A percentile compares a stretch with the other conserved stretches of the same genome.
Evolutionary conservation across 345 rosid species (phyloP).

Genomic region (Eucalyptus guilfoylei): DNA sequence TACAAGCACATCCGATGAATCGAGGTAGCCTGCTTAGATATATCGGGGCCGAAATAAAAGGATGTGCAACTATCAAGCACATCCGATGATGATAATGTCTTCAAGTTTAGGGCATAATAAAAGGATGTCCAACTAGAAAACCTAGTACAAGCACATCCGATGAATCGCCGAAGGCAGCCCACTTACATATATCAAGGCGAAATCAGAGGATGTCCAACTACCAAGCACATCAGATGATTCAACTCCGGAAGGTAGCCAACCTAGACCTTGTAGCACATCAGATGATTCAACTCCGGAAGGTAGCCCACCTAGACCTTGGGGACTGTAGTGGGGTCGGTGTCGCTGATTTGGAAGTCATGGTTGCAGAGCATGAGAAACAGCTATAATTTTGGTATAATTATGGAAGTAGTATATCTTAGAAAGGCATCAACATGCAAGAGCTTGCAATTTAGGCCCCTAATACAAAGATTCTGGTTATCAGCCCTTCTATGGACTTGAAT

Average conservation of each 20-base stretch:
- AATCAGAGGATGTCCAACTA: background rate
- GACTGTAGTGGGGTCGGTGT: rapidly evolving
- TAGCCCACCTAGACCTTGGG: background rate
- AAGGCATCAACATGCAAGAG: background rate
- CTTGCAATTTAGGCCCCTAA: too few relatives aligned
- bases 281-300: background rate
- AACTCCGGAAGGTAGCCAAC: background rate
- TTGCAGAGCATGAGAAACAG: background rate
- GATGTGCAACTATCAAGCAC: background rate
- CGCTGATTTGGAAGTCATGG: rapidly evolving
- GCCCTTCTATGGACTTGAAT: rapidly evolving
- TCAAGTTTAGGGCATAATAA: too few relatives aligned
- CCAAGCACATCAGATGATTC: too few relatives aligned
- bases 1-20: too few relatives aligned
- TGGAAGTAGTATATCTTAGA: background rate
- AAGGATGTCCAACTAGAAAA: too few relatives aligned
- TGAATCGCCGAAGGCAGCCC: too few relatives aligned
- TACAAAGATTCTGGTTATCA: background rate
- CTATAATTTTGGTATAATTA: background rate
- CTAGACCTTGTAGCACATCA: background rate
- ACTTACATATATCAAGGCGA: too few relatives aligned
- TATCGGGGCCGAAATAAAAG: background rate
- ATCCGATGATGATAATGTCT: too few relatives aligned
- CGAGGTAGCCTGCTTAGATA: background rate
- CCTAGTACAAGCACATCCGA: too few relatives aligned